A percentile compares a stretch with the other conserved stretches of the same genome.
Conservation (phyloP, 169 alveolate genomes). For the Cryptosporidium muris region DNA sequence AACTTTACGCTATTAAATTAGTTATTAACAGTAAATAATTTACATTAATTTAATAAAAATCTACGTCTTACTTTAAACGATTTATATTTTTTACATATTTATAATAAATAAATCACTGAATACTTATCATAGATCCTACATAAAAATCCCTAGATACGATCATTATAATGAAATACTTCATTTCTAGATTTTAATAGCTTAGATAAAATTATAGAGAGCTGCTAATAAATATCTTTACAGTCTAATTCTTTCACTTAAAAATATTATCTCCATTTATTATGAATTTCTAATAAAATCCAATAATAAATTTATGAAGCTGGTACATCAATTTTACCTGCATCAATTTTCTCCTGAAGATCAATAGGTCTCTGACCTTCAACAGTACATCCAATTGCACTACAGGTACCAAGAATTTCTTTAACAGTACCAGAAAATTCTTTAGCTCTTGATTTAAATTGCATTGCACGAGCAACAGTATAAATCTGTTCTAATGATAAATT, state of each 20-base stretch:
- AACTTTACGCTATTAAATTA: too few relatives aligned
- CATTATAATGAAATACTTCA: not conserved
- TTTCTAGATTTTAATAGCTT: too few relatives aligned
- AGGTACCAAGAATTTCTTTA: conserved; percentile 96
- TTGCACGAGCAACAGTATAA: conserved; percentile 90
- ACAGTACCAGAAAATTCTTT: conserved; percentile 93
- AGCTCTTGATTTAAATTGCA: conserved; percentile 91
- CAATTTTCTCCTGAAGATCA: conserved; percentile 86
- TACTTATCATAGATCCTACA: not conserved
- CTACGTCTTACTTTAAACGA: too few relatives aligned
- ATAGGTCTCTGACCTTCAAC: conserved; percentile 95
- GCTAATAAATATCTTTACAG: too few relatives aligned
- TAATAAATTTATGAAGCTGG: conserved; percentile 76
- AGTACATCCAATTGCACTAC: conserved; percentile 96
- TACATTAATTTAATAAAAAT: too few relatives aligned
- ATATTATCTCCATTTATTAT: too few relatives aligned
- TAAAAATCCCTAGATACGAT: not conserved
- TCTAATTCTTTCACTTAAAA: too few relatives aligned
- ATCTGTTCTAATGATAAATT: conserved; percentile 93
- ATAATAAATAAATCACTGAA: too few relatives aligned
- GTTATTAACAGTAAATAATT: too few relatives aligned
- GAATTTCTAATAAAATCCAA: not conserved
- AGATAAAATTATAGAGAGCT: too few relatives aligned
- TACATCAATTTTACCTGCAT: conserved; percentile 87
- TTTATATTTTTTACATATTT: too few relatives aligned